Base-by-base conservation (phyloP, 768 basidiomycete genomes). In the Arthromyces matolae region DNA sequence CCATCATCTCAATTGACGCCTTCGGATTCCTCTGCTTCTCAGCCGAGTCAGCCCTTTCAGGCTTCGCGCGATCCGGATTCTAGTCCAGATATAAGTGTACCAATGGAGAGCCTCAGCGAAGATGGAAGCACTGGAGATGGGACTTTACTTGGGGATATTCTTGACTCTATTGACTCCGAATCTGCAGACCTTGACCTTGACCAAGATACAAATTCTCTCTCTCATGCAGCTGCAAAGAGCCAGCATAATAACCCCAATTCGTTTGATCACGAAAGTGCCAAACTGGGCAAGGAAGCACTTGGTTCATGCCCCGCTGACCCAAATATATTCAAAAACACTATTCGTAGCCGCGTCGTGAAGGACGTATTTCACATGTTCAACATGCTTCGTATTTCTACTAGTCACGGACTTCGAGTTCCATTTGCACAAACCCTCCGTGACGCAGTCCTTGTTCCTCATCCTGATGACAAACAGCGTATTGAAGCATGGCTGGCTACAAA, bases 351-450 rank as follows among this genome's bases (percentile, higher is more conserved):
- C 1, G 62, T 67, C 19, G n/a, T 67, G 1, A 64, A 65, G 20
- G 65, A 67, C 20, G 29, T 50, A 0, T 67, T 59, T 33, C 66
- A 67, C 36, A 37, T 66, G 0, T 63, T 67, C 32, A 57, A 69
- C 33, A 64, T 64, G 62, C 49, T 69, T 24, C 50, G 54, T 2
- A 56, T 66, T 8, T 56, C 64, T 0, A 22, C 40, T 1, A 42
- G 19, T 0, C 65, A 69, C 57, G 64, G 60, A 2, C 50, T 66
- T 10, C 57, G 58, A 6, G 19, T 50, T n/a, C 46, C 51, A 4
- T 63, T 63, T 51, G 20, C 50, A 7, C 20, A 39, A 5, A 56
- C 56, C 0, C 46, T 63, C 18, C 51, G 54, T 8, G 60, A 61
- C 47, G 61, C 61, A 9, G 53, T 63, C 4, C 56, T 61, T 23